Evolutionary conservation across 2,329 filamentous ascomycete genomes (phyloP).

Genomic region (Penicillium crustosum): DNA sequence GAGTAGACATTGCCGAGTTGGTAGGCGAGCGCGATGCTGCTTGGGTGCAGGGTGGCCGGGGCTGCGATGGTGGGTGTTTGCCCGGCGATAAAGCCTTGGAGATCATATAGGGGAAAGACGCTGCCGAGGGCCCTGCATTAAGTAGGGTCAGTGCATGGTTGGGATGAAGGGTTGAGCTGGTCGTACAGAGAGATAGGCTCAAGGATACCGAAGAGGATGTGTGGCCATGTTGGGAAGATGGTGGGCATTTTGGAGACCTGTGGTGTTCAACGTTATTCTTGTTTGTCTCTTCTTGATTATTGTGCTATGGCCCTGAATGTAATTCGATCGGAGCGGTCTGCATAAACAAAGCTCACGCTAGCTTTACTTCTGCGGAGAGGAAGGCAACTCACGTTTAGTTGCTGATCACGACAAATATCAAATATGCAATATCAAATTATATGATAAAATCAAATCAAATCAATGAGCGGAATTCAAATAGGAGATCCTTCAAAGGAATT

Average conservation of each 20-base stretch:
- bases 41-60: constrained; percentile 31
- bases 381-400: not conserved
- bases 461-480: not conserved
- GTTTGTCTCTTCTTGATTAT: not conserved
- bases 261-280: not conserved
- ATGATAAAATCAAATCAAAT: not conserved
- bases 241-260: constrained; percentile 35
- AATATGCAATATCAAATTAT: not conserved
- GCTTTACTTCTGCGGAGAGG: not conserved
- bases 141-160: constrained; percentile 4
- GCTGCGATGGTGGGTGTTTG: constrained; percentile 53
- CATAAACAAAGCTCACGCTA: not conserved
- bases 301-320: not conserved
- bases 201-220: constrained; percentile 65
- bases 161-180: constrained; percentile 1
- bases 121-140: constrained; percentile 58
- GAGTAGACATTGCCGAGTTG: constrained; percentile 72
- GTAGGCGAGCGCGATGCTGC: constrained; percentile 58
- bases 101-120: constrained; percentile 55
- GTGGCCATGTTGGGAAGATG: constrained; percentile 62
- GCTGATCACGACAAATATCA: not conserved
- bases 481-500: not conserved
- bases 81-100: constrained; percentile 63
- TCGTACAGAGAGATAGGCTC: constrained; percentile 68
- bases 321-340: not conserved